These are phyloP conservation scores for Paracorniculantispora psalliotae DNA, from an alignment of 2,329 filamentous ascomycete genomes.

Conservation along the genomic window DNA sequence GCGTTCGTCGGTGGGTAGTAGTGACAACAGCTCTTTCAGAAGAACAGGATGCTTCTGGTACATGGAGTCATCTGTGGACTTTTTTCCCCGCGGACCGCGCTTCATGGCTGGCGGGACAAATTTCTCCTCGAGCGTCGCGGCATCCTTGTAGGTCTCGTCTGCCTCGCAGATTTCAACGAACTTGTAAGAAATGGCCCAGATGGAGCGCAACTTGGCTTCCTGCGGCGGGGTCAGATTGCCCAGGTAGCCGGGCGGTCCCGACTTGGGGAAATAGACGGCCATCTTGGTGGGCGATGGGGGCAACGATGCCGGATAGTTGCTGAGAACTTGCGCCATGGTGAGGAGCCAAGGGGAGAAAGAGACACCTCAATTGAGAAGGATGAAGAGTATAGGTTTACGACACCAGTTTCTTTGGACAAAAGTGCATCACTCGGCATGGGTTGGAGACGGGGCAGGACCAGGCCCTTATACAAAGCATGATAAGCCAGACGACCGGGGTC, in stretches of 20 bases:
- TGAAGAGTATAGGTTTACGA: background rate
- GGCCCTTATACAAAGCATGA: conserved; percentile 7
- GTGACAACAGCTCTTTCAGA: conserved; percentile 30
- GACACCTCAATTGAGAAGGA: background rate
- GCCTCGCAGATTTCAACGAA: conserved; percentile 56
- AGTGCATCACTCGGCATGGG: background rate
- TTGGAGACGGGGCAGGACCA: background rate
- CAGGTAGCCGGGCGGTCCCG: conserved; percentile 58
- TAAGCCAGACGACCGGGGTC: background rate
- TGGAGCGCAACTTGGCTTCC: conserved; percentile 73
- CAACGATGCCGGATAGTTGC: background rate
- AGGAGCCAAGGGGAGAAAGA: background rate
- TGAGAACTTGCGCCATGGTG: conserved; percentile 6
- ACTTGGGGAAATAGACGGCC: background rate
- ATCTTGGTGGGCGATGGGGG: conserved; percentile 2
- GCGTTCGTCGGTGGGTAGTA: conserved; percentile 48
- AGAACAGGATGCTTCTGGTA: conserved; percentile 40
- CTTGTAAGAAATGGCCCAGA: conserved; percentile 70
- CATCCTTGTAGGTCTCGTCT: conserved; percentile 21
- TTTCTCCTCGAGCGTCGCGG: conserved; percentile 26
- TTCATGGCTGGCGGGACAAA: conserved; percentile 26
- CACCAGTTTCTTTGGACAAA: background rate
- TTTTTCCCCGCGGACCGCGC: conserved; percentile 8
- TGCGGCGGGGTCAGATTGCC: conserved; percentile 77
- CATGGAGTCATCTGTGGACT: conserved; percentile 50